phyloP scores from a whole-genome alignment of 352 stramenopile genomes.

The Elongisporangium anandrum region DNA sequence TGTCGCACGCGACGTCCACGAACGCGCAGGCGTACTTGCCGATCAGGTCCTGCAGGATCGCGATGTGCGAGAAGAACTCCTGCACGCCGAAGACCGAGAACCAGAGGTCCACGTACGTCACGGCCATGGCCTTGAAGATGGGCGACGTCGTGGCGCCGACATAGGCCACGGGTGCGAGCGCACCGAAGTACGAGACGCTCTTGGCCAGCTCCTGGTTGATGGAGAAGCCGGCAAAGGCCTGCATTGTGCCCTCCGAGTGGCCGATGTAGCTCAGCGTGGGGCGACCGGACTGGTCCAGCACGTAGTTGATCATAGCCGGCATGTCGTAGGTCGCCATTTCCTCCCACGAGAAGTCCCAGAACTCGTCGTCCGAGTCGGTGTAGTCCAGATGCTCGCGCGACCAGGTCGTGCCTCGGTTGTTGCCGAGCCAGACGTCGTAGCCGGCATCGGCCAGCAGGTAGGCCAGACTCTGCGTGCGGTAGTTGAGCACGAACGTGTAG shows the following conservation, averaged over 20 bases:
- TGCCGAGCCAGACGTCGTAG: slow-evolving; percentile 68
- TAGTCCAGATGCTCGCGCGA: slow-evolving; percentile 51
- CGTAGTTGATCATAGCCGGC: slow-evolving; percentile 62
- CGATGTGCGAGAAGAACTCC: slow-evolving; percentile 40
- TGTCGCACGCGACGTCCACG: slow-evolving; percentile 36
- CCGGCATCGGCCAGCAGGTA: slow-evolving; percentile 53
- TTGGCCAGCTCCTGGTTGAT: slow-evolving; percentile 51
- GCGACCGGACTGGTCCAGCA: slow-evolving; percentile 25
- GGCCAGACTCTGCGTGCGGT: slow-evolving; percentile 49
- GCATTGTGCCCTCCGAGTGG: slow-evolving; percentile 60
- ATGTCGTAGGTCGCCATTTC: slow-evolving; percentile 63
- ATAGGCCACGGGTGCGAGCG: slow-evolving; percentile 45
- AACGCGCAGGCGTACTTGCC: slow-evolving; percentile 50
- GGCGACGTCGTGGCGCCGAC: slow-evolving; percentile 34
- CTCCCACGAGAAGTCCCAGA: slow-evolving; percentile 61
- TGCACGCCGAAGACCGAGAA: slow-evolving; percentile 37
- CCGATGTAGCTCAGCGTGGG: slow-evolving; percentile 53
- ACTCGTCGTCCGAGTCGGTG: slow-evolving; percentile 31
- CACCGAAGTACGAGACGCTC: slow-evolving; percentile 58
- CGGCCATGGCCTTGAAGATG: slow-evolving; percentile 34
- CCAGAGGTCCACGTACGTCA: slow-evolving; percentile 38
- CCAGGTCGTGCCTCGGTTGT: slow-evolving; percentile 67
- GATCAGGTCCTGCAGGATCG: slow-evolving; percentile 48
- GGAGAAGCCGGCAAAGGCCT: slow-evolving; percentile 57
- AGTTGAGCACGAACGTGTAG: slow-evolving; percentile 62